phyloP scores from a whole-genome alignment of 108 stramenopile genomes.

The Cyclotella cryptica region DNA sequence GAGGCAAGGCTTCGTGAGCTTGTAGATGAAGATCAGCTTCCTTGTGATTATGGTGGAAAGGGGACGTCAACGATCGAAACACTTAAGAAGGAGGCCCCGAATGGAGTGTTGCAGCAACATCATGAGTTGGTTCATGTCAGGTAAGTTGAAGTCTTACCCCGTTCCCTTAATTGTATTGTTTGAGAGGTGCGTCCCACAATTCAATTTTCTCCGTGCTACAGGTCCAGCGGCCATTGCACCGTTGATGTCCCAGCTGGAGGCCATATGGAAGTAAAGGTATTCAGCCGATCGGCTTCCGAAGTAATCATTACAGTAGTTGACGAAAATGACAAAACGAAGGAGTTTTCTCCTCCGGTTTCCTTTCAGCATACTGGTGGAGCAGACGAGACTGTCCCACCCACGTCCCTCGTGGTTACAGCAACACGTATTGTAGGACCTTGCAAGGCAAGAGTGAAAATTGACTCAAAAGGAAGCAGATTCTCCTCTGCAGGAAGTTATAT shows the following conservation, averaged over 20 bases:
- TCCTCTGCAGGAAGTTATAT: conserved; percentile 64
- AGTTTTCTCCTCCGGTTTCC: conserved; percentile 23
- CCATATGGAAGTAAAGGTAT: conserved; percentile 68
- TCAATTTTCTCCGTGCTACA: neutral
- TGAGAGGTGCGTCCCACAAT: neutral
- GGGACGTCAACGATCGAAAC: conserved; percentile 62
- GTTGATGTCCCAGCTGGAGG: conserved; percentile 62
- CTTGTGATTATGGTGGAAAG: conserved; percentile 84
- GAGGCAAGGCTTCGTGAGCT: conserved; percentile 74
- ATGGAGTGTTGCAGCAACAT: conserved; percentile 62
- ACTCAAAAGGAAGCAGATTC: conserved; percentile 68
- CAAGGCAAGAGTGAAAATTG: conserved; percentile 69
- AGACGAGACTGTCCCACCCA: conserved; percentile 62
- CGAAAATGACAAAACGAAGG: conserved; percentile 54
- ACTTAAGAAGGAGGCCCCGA: conserved; percentile 62
- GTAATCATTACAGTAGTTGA: conserved; percentile 70
- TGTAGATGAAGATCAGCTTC: conserved; percentile 74
- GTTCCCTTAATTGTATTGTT: neutral
- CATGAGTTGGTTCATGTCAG: conserved; percentile 71
- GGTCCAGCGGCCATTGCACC: conserved; percentile 52
- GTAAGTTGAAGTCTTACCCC: conserved; percentile 44
- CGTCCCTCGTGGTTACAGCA: conserved; percentile 57
- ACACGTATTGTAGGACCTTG: conserved; percentile 66
- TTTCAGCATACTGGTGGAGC: conserved; percentile 47
- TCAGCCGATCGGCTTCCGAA: conserved; percentile 71